Conservation (phyloP, 2,329 filamentous ascomycete genomes). For the Orbilia ellipsospora region DNA sequence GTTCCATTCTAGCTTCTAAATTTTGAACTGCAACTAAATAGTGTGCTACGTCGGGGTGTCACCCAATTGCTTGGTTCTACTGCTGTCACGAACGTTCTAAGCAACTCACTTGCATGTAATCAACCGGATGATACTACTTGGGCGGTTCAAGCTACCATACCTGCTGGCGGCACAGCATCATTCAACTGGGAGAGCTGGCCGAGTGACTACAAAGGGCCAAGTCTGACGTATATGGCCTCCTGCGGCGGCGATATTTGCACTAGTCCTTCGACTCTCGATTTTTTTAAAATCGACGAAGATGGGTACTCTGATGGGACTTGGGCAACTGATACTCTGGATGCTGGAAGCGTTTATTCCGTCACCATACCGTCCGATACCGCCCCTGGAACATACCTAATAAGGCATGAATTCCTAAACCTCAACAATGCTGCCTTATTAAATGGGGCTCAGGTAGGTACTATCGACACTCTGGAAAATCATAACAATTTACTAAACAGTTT, state of each 20-base stretch:
- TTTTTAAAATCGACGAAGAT: slow-evolving; percentile 48
- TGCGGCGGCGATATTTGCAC: slow-evolving; percentile 27
- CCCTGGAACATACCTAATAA: slow-evolving; percentile 32
- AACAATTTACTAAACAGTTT: neutral
- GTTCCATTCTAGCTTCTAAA: no score
- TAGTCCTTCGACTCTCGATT: slow-evolving; percentile 29
- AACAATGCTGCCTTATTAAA: slow-evolving; percentile 11
- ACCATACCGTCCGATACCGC: slow-evolving; percentile 23
- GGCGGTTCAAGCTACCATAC: slow-evolving; percentile 24
- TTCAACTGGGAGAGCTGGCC: slow-evolving; percentile 38
- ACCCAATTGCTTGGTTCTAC: slow-evolving; percentile 6
- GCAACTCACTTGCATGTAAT: slow-evolving; percentile 36
- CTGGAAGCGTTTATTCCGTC: slow-evolving; percentile 22
- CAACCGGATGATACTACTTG: slow-evolving; percentile 32
- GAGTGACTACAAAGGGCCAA: slow-evolving; percentile 27
- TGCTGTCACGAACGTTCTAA: slow-evolving; percentile 34
- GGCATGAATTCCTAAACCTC: slow-evolving; percentile 41
- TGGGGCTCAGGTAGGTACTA: slow-evolving; percentile 23
- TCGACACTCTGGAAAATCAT: neutral
- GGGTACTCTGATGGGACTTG: slow-evolving; percentile 29
- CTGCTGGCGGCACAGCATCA: slow-evolving; percentile 23
- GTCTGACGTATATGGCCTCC: slow-evolving; percentile 40
- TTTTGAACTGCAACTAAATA: no score
- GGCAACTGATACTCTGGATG: slow-evolving; percentile 24
- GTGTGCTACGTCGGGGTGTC: neutral